A percentile compares a stretch with the other conserved stretches of the same genome.
Conservation (phyloP, 2,329 filamentous ascomycete species). For the Pleomassaria siparia region DNA sequence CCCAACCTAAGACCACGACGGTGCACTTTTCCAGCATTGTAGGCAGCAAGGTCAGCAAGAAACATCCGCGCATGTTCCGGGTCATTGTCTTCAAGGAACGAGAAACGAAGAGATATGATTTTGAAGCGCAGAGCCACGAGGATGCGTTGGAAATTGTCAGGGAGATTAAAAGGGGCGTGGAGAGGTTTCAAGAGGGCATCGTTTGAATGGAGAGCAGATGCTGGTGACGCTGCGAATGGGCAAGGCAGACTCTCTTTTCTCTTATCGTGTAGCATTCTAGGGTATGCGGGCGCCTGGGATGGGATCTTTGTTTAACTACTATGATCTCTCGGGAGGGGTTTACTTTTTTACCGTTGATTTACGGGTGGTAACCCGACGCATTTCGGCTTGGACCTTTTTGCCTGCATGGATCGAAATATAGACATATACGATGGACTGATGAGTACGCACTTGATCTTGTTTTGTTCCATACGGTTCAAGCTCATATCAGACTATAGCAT, state of each 20-base stretch:
- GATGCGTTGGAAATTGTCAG: constrained; percentile 78
- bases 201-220: constrained; percentile 10
- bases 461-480: too few species aligned
- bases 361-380: neutral
- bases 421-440: too few species aligned
- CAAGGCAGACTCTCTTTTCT: neutral
- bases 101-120: constrained; percentile 81
- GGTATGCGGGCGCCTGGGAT: neutral
- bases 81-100: constrained; percentile 75
- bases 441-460: too few species aligned
- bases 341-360: neutral
- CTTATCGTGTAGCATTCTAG: neutral
- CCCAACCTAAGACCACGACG: constrained; percentile 69
- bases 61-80: constrained; percentile 79
- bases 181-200: constrained; percentile 60
- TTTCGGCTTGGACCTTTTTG: neutral
- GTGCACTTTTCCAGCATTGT: constrained; percentile 82
- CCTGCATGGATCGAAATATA: neutral
- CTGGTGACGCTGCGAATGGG: neutral
- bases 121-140: constrained; percentile 71
- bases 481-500: too few species aligned
- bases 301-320: neutral
- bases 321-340: neutral
- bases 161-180: constrained; percentile 76
- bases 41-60: constrained; percentile 77